These are phyloP conservation scores for Coriaria nepalensis DNA, from an alignment of 306 rosid species.

Conservation along the genomic window DNA sequence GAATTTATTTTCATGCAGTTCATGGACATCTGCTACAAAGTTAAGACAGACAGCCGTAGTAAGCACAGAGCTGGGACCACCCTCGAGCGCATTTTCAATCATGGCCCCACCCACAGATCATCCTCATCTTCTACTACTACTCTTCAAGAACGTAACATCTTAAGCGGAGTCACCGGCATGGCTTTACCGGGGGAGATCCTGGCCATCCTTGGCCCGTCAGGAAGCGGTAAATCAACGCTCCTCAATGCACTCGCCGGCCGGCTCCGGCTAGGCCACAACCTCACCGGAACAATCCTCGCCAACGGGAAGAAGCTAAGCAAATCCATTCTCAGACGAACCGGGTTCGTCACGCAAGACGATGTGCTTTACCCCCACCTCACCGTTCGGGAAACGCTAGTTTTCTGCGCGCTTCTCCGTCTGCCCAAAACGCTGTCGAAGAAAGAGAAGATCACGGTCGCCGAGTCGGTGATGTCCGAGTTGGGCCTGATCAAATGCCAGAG, in stretches of 20 bases:
- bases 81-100: conserved; percentile 20
- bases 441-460: conserved; percentile 40
- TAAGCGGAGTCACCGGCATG: conserved; percentile 58
- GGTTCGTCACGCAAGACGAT: conserved; percentile 77
- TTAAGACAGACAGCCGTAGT: conserved; percentile 19
- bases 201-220: conserved; percentile 78
- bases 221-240: conserved; percentile 84
- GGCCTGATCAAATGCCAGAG: conserved; percentile 57
- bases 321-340: conserved; percentile 44
- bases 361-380: conserved; percentile 73
- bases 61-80: conserved; percentile 18
- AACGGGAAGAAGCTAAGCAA: conserved; percentile 35
- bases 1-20: conserved; percentile 42
- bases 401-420: conserved; percentile 75
- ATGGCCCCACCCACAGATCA: conserved; percentile 14
- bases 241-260: conserved; percentile 62
- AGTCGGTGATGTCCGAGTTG: conserved; percentile 49
- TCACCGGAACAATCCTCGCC: conserved; percentile 53
- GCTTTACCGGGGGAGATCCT: conserved; percentile 72
- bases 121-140: neutral
- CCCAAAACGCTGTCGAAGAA: conserved; percentile 19
- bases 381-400: conserved; percentile 58
- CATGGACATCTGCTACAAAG: conserved; percentile 50
- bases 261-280: conserved; percentile 30
- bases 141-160: conserved; percentile 35